Base-by-base conservation (phyloP, 177 flowering plant genomes). In the Vitis hybrid region DNA sequence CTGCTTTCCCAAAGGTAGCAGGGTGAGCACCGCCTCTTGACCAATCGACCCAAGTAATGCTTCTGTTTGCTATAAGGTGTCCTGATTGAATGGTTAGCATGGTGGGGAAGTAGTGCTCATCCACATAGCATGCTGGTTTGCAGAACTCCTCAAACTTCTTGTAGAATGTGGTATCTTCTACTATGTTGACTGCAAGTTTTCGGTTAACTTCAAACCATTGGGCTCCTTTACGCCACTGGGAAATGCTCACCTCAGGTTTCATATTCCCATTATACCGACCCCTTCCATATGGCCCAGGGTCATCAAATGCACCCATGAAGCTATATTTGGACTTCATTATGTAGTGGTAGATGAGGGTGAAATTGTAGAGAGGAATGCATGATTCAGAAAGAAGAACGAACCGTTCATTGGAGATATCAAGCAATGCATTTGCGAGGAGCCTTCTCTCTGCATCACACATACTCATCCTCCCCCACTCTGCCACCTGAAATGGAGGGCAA, bases 11-110 rank as follows among this genome's bases (percentile, higher is more conserved):
- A 68, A 83, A 86, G 11, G 82, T 83, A n/a, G 82, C 84, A 0
- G 90, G 90, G 66, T 86, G 90, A 55, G 87, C 67, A 2, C 90
- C 90, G 7, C 90, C 90, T 51, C 87, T 77, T 13, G 88, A 83
- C 90, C 90, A 86, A 53, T 86, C 90, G 31, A 80, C 85, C 86
- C 85, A 86, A 18, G 88, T 85, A 50, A 85, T 1, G 70, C 81
- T 86, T 60, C 88, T 66, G 59, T 86, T 85, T 9, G 90, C 88
- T 16, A 86, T 51, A 2, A 67, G 59, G 50, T 71, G 3, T 4
- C 79, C 48, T 1, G 82, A 74, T 63, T 68, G 51, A 55, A 86
- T 84, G 55, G 81, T 76, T 14, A 86, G 59, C 88, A 86, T 78
- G n/a, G 87, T 86, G 3, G 87, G 89, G 66, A 84, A 84, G 58